Conservation (phyloP, 495 filamentous ascomycete species). For the Xylaria grammica region DNA sequence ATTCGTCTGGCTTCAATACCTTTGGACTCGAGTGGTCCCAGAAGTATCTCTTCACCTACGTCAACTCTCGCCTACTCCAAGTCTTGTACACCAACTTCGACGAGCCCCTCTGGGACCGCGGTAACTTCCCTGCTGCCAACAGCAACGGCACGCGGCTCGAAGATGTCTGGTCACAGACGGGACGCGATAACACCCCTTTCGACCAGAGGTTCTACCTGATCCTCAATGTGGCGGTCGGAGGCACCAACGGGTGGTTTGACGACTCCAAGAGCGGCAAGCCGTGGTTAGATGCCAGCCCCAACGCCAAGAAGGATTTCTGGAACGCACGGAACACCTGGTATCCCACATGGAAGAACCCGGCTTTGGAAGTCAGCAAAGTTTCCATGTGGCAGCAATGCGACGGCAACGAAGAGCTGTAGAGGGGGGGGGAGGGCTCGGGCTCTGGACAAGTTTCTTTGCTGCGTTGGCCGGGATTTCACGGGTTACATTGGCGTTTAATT, state of each 20-base stretch:
- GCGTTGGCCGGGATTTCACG: background rate
- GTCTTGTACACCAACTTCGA: conserved; percentile 81
- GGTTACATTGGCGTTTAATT: conserved; percentile 18
- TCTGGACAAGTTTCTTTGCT: background rate
- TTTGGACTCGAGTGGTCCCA: conserved; percentile 86
- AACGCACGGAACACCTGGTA: conserved; percentile 67
- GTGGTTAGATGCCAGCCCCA: conserved; percentile 72
- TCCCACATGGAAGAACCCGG: conserved; percentile 73
- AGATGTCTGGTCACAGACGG: conserved; percentile 72
- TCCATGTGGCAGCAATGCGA: conserved; percentile 81
- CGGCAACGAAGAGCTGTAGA: conserved; percentile 53
- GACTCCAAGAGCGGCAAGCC: conserved; percentile 74
- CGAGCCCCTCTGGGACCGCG: conserved; percentile 71
- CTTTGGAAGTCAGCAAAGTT: conserved; percentile 75
- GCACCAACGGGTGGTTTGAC: conserved; percentile 85
- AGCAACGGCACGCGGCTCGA: conserved; percentile 70
- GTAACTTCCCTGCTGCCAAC: conserved; percentile 71
- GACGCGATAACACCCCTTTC: conserved; percentile 70
- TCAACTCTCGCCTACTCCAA: conserved; percentile 78
- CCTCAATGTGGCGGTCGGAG: conserved; percentile 80
- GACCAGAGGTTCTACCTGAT: conserved; percentile 84
- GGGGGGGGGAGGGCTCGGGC: too few relatives aligned
- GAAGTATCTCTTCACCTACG: conserved; percentile 86
- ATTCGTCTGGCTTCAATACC: conserved; percentile 67
- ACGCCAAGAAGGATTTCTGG: conserved; percentile 77